Base-by-base conservation (phyloP, 371 early-diverging fungal species). In the Blastocladiella emersonii region DNA sequence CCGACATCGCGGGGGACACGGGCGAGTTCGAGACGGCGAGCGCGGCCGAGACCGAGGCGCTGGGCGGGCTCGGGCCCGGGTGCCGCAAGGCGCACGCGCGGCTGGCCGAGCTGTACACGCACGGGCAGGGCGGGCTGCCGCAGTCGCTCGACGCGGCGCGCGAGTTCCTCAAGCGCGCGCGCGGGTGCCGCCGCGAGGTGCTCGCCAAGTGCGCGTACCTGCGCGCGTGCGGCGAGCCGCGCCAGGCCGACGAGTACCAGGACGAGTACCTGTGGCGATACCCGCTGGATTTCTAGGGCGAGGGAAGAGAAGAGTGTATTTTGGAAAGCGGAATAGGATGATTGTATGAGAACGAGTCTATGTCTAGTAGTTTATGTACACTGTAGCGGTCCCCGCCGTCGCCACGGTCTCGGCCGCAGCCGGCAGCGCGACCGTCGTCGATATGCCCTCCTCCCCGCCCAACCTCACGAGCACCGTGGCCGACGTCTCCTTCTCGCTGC, bases 231-330 rank as follows among this genome's bases (percentile, higher is more conserved):
- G 60, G 60, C 3, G 35, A 59, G 60, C n/a, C 45, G 15, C n/a
- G 30, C 36, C 37, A 59, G 44, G 60, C 60, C 1, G 60, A 59
- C 43, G 60, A 37, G 60, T 59, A 59, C 45, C 44, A 27, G 15
- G 60, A 59, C 27, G 60, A 59, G 44, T 59, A 59, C 30, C 30
- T 59, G 44, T 59, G 60, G 60, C 37, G 60, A 30, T 59, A 41
- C 30, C 60, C 60, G 39, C 17, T 59, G 41, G 60, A 59, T 44
- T 59, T 15, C 45, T 59, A 59, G 44, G 19, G 34, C 10, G n/a
- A n/a, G n/a, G n/a, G n/a, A n/a, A n/a, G n/a, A n/a, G n/a, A n/a
- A n/a, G n/a, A n/a, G n/a, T n/a, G n/a, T n/a, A n/a, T n/a, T n/a
- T n/a, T n/a, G n/a, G n/a, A n/a, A n/a, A n/a, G n/a, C n/a, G n/a